Evolutionary conservation across 129 eudicot genomes (phyloP).

Genomic region (Artemisia tridentata): DNA sequence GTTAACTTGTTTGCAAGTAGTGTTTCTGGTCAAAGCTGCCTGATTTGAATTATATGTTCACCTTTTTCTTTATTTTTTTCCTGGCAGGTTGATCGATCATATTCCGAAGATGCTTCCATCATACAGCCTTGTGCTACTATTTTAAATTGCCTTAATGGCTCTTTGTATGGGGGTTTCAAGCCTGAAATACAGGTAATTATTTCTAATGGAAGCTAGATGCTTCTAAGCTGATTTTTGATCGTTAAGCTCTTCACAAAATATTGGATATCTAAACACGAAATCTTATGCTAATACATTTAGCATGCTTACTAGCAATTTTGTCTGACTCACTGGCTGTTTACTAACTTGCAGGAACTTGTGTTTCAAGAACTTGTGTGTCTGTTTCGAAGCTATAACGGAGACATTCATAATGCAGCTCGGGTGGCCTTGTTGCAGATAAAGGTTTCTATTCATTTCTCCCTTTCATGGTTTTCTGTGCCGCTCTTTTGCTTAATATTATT

Average conservation of each 20-base stretch:
- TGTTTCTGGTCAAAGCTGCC: too few relatives aligned
- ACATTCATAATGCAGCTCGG: slow-evolving; percentile 61
- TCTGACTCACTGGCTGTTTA: background rate
- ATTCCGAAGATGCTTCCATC: slow-evolving; percentile 54
- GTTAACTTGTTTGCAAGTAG: too few relatives aligned
- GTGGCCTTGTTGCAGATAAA: slow-evolving; percentile 64
- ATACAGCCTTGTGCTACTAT: slow-evolving; percentile 72
- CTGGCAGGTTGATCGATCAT: slow-evolving; percentile 46
- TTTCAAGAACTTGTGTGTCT: slow-evolving; percentile 59
- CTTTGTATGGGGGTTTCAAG: slow-evolving; percentile 51
- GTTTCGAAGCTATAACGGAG: slow-evolving; percentile 51
- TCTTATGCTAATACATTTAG: background rate
- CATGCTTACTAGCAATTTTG: background rate
- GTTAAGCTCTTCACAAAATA: too few relatives aligned
- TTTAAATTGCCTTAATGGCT: slow-evolving; percentile 49
- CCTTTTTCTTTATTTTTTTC: slow-evolving; percentile 9
- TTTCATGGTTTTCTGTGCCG: too few relatives aligned
- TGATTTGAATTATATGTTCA: background rate
- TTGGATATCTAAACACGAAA: too few relatives aligned
- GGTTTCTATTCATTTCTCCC: slow-evolving; percentile 24
- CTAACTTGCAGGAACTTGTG: slow-evolving; percentile 49
- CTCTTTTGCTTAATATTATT: background rate
- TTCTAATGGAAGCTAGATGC: too few relatives aligned
- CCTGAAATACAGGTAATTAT: slow-evolving; percentile 52
- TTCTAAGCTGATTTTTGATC: too few relatives aligned